phyloP scores from a whole-genome alignment of 2,329 filamentous ascomycete genomes.

The Xylaria arbuscula region DNA sequence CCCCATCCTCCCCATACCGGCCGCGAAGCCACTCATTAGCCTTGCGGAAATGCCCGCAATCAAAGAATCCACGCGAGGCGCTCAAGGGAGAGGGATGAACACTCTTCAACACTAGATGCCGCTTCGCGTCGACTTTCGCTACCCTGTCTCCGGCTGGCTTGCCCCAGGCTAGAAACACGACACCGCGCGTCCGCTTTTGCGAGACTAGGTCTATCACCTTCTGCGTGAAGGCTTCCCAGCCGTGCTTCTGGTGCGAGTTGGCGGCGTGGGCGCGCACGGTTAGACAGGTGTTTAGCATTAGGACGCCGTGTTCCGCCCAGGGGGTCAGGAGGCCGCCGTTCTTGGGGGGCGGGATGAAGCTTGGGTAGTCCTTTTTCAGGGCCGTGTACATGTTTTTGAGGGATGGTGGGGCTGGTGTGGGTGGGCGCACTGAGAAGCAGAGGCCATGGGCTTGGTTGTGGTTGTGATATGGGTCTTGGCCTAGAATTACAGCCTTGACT shows the following conservation, averaged over 20 bases:
- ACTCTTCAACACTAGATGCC: constrained; percentile 84
- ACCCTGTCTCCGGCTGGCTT: constrained; percentile 84
- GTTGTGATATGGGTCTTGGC: constrained; percentile 98
- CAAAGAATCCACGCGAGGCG: constrained; percentile 83
- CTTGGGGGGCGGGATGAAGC: constrained; percentile 79
- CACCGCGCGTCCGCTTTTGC: constrained; percentile 78
- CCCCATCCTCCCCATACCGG: constrained; percentile 81
- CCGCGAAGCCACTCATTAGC: constrained; percentile 85
- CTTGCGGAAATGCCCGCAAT: constrained; percentile 82
- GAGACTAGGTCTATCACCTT: constrained; percentile 89
- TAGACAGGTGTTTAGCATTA: constrained; percentile 93
- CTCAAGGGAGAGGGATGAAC: constrained; percentile 96
- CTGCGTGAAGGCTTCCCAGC: constrained; percentile 95
- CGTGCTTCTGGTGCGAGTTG: constrained; percentile 84
- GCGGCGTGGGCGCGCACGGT: constrained; percentile 92
- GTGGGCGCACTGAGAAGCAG: constrained; percentile 92
- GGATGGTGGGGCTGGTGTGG: constrained; percentile 87
- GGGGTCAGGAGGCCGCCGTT: constrained; percentile 86
- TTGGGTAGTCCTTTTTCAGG: constrained; percentile 87
- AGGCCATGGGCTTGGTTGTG: constrained; percentile 94
- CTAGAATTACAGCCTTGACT: constrained; percentile 92
- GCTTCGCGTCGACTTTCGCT: constrained; percentile 74
- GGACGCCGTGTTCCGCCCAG: constrained; percentile 92
- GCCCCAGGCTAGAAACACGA: constrained; percentile 97
- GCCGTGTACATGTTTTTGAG: constrained; percentile 93